phyloP scores from a whole-genome alignment of 495 filamentous ascomycete genomes.

The Melanomma pulvis-pyrius region DNA sequence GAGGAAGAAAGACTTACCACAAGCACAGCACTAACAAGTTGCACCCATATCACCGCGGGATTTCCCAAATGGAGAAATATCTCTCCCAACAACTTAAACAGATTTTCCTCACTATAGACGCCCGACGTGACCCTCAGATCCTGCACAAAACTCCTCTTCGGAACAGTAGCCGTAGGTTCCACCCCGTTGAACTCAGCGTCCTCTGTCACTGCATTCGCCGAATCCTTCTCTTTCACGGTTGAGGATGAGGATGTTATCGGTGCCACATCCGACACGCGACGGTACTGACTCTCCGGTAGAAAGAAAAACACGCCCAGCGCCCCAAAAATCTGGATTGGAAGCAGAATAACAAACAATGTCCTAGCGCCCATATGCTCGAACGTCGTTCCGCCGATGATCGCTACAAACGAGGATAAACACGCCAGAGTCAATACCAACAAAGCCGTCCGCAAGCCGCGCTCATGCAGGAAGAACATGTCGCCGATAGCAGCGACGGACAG shows the following conservation, averaged over 20 bases:
- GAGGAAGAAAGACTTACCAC: constrained; percentile 11
- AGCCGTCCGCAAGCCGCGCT: constrained; percentile 18
- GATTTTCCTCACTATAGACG: background rate
- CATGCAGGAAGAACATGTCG: constrained; percentile 29
- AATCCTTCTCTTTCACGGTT: constrained; percentile 10
- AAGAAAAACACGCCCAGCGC: constrained; percentile 15
- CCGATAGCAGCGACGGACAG: constrained; percentile 25
- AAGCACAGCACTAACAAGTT: constrained; percentile 25
- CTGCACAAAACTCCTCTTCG: constrained; percentile 14
- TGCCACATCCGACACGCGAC: background rate
- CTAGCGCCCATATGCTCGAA: constrained; percentile 21
- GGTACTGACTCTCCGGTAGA: constrained; percentile 21
- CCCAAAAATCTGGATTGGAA: constrained; percentile 26
- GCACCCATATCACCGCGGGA: constrained; percentile 20
- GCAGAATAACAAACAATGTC: constrained; percentile 19
- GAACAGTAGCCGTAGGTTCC: background rate
- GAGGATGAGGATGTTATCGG: background rate
- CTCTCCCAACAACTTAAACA: constrained; percentile 15
- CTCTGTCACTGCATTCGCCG: background rate
- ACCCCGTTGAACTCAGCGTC: background rate
- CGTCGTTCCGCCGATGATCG: constrained; percentile 14
- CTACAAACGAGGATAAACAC: constrained; percentile 18
- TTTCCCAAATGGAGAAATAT: constrained; percentile 26
- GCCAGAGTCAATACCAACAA: constrained; percentile 22
- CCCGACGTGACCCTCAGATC: constrained; percentile 9